A percentile compares a stretch with the other conserved stretches of the same genome.
Conservation (phyloP, 257 asterid genomes). For the Solanum clarkiae region DNA sequence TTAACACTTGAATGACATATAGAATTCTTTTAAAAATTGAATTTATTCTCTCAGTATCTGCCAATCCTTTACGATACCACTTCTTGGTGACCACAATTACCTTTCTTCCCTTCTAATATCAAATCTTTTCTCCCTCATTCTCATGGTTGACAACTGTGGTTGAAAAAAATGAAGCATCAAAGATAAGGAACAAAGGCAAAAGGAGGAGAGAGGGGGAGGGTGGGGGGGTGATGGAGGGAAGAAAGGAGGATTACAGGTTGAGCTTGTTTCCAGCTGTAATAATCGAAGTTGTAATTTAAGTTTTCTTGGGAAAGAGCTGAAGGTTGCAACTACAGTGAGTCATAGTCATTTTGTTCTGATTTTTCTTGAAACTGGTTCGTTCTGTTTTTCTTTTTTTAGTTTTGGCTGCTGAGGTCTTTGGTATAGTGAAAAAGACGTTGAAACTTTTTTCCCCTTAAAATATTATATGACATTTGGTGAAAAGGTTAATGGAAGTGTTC, state of each 20-base stretch:
- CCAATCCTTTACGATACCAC: neutral
- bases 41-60: too few relatives aligned
- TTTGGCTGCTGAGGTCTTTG: neutral
- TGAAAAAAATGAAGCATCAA: neutral
- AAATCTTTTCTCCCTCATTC: neutral
- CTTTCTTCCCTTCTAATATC: neutral
- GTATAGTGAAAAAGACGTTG: neutral
- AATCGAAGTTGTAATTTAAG: neutral
- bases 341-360: neutral
- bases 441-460: neutral
- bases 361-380: too few relatives aligned
- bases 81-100: neutral
- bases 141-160: neutral
- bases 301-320: neutral
- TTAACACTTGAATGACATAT: neutral
- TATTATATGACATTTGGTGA: neutral
- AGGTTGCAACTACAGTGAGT: neutral
- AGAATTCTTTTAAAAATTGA: neutral
- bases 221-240: neutral
- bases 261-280: neutral
- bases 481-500: neutral
- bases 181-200: neutral
- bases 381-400: too few relatives aligned
- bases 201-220: neutral
- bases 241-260: neutral